These are phyloP conservation scores for Pulveroboletus sp. DNA, from an alignment of 768 basidiomycete species.

Conservation along the genomic window DNA sequence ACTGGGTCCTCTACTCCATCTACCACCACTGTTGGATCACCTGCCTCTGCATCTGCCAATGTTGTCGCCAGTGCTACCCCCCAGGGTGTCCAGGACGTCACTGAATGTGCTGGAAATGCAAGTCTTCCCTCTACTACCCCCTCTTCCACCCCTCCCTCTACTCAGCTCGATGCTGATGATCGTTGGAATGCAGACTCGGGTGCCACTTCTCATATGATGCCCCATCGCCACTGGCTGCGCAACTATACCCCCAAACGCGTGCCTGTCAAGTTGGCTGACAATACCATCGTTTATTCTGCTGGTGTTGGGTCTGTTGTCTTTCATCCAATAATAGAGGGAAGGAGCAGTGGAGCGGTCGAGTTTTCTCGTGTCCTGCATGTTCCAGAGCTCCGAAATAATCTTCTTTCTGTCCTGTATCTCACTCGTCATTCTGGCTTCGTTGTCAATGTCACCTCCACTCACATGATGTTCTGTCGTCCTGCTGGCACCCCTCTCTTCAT, in stretches of 20 bases:
- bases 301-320: slow-evolving; percentile 2
- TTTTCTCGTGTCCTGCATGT: slow-evolving; percentile 21
- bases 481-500: too few relatives aligned
- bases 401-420: slow-evolving; percentile 16
- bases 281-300: not conserved
- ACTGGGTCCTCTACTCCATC: too few relatives aligned
- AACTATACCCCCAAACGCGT: not conserved
- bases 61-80: too few relatives aligned
- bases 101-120: not conserved
- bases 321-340: slow-evolving; percentile 1
- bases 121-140: not conserved
- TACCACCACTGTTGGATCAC: not conserved
- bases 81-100: not conserved
- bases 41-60: too few relatives aligned
- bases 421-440: slow-evolving; percentile 2
- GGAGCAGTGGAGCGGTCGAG: not conserved
- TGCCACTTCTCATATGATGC: not conserved
- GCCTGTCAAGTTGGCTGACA: not conserved
- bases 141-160: not conserved
- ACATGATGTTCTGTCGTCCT: too few relatives aligned
- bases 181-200: slow-evolving; percentile 1
- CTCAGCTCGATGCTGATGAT: not conserved
- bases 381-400: slow-evolving; percentile 14
- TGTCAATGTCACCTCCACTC: slow-evolving; percentile 1
- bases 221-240: not conserved